Base-by-base conservation (phyloP, 768 basidiomycete species). In the Cyathus striatus region DNA sequence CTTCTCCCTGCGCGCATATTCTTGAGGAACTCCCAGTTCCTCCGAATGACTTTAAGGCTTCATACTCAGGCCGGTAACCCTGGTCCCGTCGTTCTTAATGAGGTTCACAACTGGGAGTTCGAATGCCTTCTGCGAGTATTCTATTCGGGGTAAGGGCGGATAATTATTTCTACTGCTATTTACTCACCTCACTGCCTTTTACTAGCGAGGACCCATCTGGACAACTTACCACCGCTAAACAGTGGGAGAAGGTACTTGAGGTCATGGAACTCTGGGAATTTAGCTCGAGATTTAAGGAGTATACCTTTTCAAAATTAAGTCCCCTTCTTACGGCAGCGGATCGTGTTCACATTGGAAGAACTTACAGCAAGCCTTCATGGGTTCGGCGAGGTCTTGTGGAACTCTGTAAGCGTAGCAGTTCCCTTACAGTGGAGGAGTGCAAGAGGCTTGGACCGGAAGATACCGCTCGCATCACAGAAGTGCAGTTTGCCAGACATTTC, bases 241-340 rank as follows among this genome's bases (percentile, higher is more conserved):
- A 65, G 33, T 71, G 69, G 68, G 57, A 50, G 13, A 64, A 64
- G 13, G 57, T 69, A 22, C 60, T 70, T n/a, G n/a, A n/a, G n/a
- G n/a, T n/a, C n/a, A n/a, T n/a, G n/a, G n/a, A 12, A 36, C 52
- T 14, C 53, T 71, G 33, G 52, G 62, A 7, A 47, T 51, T 26
- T 53, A 52, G 30, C 62, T 61, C 55, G 49, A 50, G 7, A 62
- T 69, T 46, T 4, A 47, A 0, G 55, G 57, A 36, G 25, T 67
- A 38, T 57, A 63, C 67, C 13, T 48, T 66, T 24, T 50, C 54
- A n/a, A 50, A 59, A n/a, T 58, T 69, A 26, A 36, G 48, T 3
- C 40, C 39, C 2, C 42, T 54, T 23, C 49, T 58, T 1, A 53
- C 61, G 2, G 47, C 63, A 0, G 58, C 61, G 17, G 62, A 69